These are phyloP conservation scores for Arthroderma sp. DNA, from an alignment of 2,329 filamentous ascomycete species.

Conservation along the genomic window DNA sequence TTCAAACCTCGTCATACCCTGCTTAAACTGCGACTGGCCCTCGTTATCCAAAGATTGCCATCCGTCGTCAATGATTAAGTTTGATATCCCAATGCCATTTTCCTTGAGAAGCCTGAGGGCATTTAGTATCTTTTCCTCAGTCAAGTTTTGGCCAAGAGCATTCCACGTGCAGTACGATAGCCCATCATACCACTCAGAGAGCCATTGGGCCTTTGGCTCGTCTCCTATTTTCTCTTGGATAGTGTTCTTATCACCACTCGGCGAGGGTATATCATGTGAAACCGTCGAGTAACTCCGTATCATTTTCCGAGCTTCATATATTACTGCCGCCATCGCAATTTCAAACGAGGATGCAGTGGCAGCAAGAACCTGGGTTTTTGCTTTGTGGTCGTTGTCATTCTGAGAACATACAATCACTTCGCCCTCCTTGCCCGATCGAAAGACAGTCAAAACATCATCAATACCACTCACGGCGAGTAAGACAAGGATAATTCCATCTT, in stretches of 20 bases:
- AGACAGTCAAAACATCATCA: constrained; percentile 55
- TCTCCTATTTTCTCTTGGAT: constrained; percentile 32
- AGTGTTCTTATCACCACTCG: background rate
- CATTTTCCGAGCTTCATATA: constrained; percentile 73
- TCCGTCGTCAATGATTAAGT: constrained; percentile 90
- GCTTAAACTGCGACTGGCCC: constrained; percentile 40
- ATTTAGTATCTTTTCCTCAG: constrained; percentile 63
- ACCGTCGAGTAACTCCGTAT: constrained; percentile 29
- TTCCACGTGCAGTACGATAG: constrained; percentile 98
- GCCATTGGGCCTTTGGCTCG: constrained; percentile 49
- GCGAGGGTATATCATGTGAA: constrained; percentile 6
- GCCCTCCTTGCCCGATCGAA: constrained; percentile 54
- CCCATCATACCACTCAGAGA: constrained; percentile 83
- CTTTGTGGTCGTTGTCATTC: constrained; percentile 52
- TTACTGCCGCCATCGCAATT: constrained; percentile 61
- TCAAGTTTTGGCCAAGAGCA: constrained; percentile 69
- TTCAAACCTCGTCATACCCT: constrained; percentile 70
- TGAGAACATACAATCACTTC: constrained; percentile 56
- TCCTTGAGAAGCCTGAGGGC: constrained; percentile 61
- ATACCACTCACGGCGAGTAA: constrained; percentile 67
- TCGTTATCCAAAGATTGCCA: constrained; percentile 68
- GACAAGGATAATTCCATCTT: constrained; percentile 61
- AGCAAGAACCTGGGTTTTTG: constrained; percentile 52
- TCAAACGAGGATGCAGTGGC: constrained; percentile 64
- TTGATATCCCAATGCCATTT: constrained; percentile 64